Percentiles rank a stretch among this genome's conserved stretches.
These are phyloP conservation scores for Arxiozyma heterogenica DNA, from an alignment of 1,139 yeast species.

Conservation along the genomic window DNA sequence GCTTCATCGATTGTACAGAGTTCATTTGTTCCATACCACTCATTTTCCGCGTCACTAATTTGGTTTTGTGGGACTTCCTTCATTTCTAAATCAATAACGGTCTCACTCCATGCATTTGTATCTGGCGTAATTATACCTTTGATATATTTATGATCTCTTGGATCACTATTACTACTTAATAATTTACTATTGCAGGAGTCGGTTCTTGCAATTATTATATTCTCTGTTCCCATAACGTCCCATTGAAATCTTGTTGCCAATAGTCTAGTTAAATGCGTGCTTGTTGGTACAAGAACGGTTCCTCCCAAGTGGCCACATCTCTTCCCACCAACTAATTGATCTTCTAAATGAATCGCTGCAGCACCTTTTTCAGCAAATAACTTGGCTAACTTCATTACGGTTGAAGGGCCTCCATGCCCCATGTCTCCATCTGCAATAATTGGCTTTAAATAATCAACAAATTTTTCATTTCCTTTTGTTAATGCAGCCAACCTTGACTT, in stretches of 20 bases:
- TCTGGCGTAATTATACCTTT: slow-evolving; percentile 39
- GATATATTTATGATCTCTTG: slow-evolving; percentile 47
- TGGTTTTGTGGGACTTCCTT: slow-evolving; percentile 27
- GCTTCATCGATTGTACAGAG: slow-evolving; percentile 46
- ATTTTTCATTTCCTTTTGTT: slow-evolving; percentile 25
- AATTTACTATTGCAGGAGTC: slow-evolving; percentile 52
- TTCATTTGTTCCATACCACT: slow-evolving; percentile 39
- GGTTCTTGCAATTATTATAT: slow-evolving; percentile 50
- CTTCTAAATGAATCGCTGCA: slow-evolving; percentile 56
- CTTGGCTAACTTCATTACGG: slow-evolving; percentile 56
- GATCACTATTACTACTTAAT: slow-evolving; percentile 47
- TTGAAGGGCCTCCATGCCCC: slow-evolving; percentile 59
- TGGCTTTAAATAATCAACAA: slow-evolving; percentile 47
- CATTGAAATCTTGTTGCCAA: slow-evolving; percentile 55
- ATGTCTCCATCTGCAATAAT: slow-evolving; percentile 62
- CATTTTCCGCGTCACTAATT: slow-evolving; percentile 34
- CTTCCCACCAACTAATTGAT: slow-evolving; percentile 57
- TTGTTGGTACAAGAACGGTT: slow-evolving; percentile 53
- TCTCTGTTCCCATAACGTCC: slow-evolving; percentile 55
- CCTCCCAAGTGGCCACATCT: slow-evolving; percentile 60
- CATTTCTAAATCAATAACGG: slow-evolving; percentile 37
- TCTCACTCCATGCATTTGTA: slow-evolving; percentile 40
- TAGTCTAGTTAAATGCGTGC: slow-evolving; percentile 47
- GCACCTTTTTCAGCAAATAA: slow-evolving; percentile 58
- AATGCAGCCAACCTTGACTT: slow-evolving; percentile 39